Conservation (phyloP, 108 stramenopile genomes). For the Schizochytrium sp. region DNA sequence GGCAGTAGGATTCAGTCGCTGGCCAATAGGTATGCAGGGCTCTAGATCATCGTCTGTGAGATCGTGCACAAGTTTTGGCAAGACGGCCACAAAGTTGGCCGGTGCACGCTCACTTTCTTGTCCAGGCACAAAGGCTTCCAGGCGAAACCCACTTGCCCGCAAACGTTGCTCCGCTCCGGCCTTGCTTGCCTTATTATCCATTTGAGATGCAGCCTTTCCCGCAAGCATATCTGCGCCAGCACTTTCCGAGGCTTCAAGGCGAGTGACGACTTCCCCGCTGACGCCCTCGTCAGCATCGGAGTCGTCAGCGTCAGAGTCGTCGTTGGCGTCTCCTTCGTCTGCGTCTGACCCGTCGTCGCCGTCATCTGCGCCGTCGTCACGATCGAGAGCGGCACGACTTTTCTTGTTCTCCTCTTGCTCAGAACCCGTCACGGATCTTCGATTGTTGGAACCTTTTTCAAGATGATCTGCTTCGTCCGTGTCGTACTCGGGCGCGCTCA, state of each 20-base stretch:
- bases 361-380: not conserved
- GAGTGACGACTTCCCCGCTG: not conserved
- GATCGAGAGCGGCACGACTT: not conserved
- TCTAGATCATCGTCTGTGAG: not conserved
- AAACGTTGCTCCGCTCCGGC: no score
- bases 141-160: not conserved
- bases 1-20: not conserved
- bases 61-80: not conserved
- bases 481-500: not conserved
- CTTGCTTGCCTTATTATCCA: not conserved
- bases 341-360: not conserved
- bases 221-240: not conserved
- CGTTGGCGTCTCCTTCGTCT: not conserved
- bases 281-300: not conserved
- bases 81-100: not conserved
- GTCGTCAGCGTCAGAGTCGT: conserved; percentile 15
- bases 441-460: no score
- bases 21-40: not conserved
- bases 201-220: not conserved
- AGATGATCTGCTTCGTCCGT: not conserved
- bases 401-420: no score
- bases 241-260: not conserved
- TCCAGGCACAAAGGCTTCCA: not conserved
- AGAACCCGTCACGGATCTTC: no score
- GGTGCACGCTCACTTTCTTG: not conserved